Conservation (phyloP, 2,329 filamentous ascomycete genomes). For the Fusarium begoniae region DNA sequence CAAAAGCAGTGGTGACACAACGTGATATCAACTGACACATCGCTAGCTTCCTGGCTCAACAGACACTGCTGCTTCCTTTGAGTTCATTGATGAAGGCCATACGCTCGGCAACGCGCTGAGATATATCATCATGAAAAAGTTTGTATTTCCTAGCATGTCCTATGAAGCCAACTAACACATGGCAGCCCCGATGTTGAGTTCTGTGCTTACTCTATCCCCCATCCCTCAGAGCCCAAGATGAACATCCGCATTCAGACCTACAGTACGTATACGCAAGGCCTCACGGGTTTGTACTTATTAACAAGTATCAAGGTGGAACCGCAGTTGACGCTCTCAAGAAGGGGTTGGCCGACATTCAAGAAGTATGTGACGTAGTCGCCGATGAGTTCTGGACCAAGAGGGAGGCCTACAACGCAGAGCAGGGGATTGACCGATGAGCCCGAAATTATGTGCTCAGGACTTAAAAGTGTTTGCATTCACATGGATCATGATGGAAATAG, state of each 20-base stretch:
- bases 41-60: conserved; percentile 81
- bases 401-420: conserved; percentile 48
- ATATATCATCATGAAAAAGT: conserved; percentile 99
- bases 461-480: conserved; percentile 34
- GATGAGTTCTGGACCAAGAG: conserved; percentile 80
- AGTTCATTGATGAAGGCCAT: conserved; percentile 93
- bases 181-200: conserved; percentile 93
- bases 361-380: conserved; percentile 92
- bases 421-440: conserved; percentile 46
- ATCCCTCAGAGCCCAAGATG: conserved; percentile 96
- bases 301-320: conserved; percentile 69
- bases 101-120: conserved; percentile 93
- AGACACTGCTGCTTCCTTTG: conserved; percentile 91
- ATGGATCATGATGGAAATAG: conserved; percentile 39
- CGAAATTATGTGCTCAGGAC: not conserved
- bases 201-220: conserved; percentile 96
- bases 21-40: conserved; percentile 11
- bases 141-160: conserved; percentile 45
- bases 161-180: not conserved
- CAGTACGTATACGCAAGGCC: conserved; percentile 64
- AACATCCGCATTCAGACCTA: conserved; percentile 98
- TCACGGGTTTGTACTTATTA: not conserved
- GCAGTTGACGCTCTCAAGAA: conserved; percentile 90
- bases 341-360: conserved; percentile 86
- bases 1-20: not conserved